Evolutionary conservation across 2,329 filamentous ascomycete species (phyloP), one percentile per base, ranked within the genome.

Genomic region (Macrophomina phaseolina): DNA sequence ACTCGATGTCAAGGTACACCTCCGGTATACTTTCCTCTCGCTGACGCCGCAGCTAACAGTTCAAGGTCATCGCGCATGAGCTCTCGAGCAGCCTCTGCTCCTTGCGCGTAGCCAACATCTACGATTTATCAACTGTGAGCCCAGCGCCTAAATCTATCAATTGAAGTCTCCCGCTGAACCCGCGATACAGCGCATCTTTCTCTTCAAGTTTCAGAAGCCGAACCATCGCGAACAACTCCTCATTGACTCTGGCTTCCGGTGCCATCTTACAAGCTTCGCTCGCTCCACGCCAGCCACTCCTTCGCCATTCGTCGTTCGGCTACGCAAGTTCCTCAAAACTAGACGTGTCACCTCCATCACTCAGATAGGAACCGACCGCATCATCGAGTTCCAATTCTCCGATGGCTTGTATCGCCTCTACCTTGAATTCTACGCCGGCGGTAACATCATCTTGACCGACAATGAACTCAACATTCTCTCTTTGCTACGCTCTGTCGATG

Each of bases 401-500:
- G 93, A 98, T 82, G 95, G 95, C 11, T 86, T 90, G 71, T 97
- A 96, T 76, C 86, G 90, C 49, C 79, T 99, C 28, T 97, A 93
- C 76, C 82, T 99, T 34, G 95, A 99, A 80, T 99, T 99, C 81
- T 99, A 97, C 76, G 94, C 95, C 1, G 91, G 92, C 63, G 95
- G 95, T 53, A 99, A 99, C 76, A 90, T 99, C 68, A 92, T 99
- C 68, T 84, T 99, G 64, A 97, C 95, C 2, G 93, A 98, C 75
- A 86, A 85, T 61, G 90, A 96, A 30, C 82, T 94, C 63, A 95
- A 90, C 69, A 94, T 98, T 65, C 78, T 98, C 42, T 89, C 91
- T 0, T 81, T 99, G 23, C 83, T 95, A 71, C 88, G 95, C 65
- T 90, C 91, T 69, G 94, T 98, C 1, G 83, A 88, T 4, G 91